These are phyloP conservation scores for Eucalyptus fibrosa DNA, from an alignment of 345 rosid genomes.

Conservation along the genomic window DNA sequence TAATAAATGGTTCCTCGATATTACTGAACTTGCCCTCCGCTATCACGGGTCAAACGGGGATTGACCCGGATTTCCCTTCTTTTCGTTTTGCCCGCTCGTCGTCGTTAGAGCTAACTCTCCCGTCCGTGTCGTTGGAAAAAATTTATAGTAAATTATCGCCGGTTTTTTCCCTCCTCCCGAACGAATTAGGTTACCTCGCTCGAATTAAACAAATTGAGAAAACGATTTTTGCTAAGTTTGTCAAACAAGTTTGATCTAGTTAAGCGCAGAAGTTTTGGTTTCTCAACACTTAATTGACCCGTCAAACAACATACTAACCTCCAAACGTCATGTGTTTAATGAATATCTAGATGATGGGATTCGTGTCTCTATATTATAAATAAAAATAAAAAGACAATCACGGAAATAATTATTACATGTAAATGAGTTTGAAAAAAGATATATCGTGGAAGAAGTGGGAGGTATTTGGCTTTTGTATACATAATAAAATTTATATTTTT, in stretches of 20 bases:
- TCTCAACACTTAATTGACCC: background rate
- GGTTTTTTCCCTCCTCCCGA: background rate
- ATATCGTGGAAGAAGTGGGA: background rate
- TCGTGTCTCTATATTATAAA: accelerated
- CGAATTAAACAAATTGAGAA: background rate
- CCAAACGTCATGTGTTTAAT: background rate
- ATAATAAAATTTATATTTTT: background rate
- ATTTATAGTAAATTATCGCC: background rate
- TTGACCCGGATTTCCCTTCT: background rate
- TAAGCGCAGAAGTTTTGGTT: background rate
- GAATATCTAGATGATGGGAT: accelerated
- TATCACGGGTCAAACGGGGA: background rate
- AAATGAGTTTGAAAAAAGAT: background rate
- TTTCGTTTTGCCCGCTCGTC: background rate
- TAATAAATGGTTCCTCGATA: background rate
- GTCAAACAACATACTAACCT: background rate
- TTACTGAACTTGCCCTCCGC: background rate
- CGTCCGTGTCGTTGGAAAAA: background rate
- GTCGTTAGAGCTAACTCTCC: background rate
- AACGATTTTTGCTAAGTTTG: background rate
- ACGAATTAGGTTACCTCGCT: background rate
- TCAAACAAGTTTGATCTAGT: background rate
- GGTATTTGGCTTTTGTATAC: background rate
- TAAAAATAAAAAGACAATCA: background rate
- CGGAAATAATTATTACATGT: background rate